These are phyloP conservation scores for Arxiozyma slooffiae DNA, from an alignment of 1,139 yeast species.

Conservation along the genomic window DNA sequence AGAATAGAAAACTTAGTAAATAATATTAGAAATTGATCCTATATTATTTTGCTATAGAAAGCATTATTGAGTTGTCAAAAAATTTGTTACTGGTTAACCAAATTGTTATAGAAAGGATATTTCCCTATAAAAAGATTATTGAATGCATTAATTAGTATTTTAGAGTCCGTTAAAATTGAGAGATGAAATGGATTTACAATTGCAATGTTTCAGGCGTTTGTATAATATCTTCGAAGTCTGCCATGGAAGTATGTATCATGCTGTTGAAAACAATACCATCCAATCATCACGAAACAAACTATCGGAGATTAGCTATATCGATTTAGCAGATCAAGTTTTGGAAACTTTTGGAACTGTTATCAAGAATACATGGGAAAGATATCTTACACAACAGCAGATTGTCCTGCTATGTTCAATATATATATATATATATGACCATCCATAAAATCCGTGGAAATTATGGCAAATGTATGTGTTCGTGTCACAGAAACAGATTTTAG, in stretches of 20 bases:
- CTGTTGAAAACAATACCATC: conserved; percentile 59
- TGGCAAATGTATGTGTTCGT: conserved; percentile 62
- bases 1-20: conserved; percentile 20
- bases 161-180: conserved; percentile 50
- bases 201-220: conserved; percentile 77
- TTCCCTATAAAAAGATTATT: conserved; percentile 56
- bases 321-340: conserved; percentile 84
- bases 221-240: conserved; percentile 74
- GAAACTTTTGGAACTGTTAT: conserved; percentile 64
- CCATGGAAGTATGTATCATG: conserved; percentile 53
- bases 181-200: conserved; percentile 67
- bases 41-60: conserved; percentile 44
- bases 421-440: conserved; percentile 81
- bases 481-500: conserved; percentile 39
- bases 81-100: conserved; percentile 60
- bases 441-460: conserved; percentile 70
- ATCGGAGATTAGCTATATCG: conserved; percentile 72
- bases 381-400: conserved; percentile 55
- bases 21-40: conserved; percentile 36
- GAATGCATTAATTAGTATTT: conserved; percentile 45
- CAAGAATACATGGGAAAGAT: conserved; percentile 44
- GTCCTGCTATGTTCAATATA: conserved; percentile 56
- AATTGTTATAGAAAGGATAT: conserved; percentile 48
- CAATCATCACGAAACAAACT: conserved; percentile 58
- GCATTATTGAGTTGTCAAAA: conserved; percentile 54